A percentile compares a stretch with the other conserved stretches of the same genome.
phyloP scores from a whole-genome alignment of 2,329 filamentous ascomycete species.

The Alternaria sp. region DNA sequence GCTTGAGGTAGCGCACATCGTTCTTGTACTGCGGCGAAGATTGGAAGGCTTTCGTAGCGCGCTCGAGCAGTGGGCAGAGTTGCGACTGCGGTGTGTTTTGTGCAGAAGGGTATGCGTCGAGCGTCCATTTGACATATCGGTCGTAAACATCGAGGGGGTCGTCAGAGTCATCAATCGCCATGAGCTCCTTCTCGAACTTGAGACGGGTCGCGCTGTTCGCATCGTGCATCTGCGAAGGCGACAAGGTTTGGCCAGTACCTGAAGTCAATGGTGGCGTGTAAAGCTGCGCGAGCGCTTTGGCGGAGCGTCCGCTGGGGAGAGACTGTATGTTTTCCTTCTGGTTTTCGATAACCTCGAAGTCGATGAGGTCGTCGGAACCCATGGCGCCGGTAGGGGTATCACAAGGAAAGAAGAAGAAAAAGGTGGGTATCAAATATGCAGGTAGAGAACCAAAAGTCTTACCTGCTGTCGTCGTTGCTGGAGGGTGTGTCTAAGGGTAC shows the following conservation, averaged over 20 bases:
- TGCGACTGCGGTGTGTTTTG: slow-evolving; percentile 93
- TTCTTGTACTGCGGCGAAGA: slow-evolving; percentile 90
- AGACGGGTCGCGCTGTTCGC: slow-evolving; percentile 80
- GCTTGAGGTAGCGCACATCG: slow-evolving; percentile 88
- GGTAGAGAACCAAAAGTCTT: slow-evolving; percentile 13
- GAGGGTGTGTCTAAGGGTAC: slow-evolving; percentile 21
- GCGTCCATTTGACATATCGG: slow-evolving; percentile 95
- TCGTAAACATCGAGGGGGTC: slow-evolving; percentile 96
- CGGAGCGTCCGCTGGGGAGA: slow-evolving; percentile 85
- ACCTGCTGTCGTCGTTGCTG: slow-evolving; percentile 32
- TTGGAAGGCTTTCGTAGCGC: slow-evolving; percentile 89
- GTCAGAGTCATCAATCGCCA: slow-evolving; percentile 82
- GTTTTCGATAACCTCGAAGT: slow-evolving; percentile 91
- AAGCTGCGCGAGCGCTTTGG: slow-evolving; percentile 83
- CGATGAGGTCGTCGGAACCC: slow-evolving; percentile 59
- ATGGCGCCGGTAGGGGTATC: slow-evolving; percentile 48
- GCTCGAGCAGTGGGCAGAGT: slow-evolving; percentile 85
- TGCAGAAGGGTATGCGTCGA: slow-evolving; percentile 92
- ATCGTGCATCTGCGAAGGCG: slow-evolving; percentile 75
- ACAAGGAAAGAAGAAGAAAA: slow-evolving; percentile 35
- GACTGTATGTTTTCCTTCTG: slow-evolving; percentile 99
- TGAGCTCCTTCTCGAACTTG: slow-evolving; percentile 86
- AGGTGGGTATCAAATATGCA: slow-evolving; percentile 8
- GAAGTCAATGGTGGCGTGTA: slow-evolving; percentile 69
- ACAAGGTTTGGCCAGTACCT: slow-evolving; percentile 57